Conservation (phyloP, 1,284 basidiomycete species). For the Exobasidium cylindrosporum region DNA sequence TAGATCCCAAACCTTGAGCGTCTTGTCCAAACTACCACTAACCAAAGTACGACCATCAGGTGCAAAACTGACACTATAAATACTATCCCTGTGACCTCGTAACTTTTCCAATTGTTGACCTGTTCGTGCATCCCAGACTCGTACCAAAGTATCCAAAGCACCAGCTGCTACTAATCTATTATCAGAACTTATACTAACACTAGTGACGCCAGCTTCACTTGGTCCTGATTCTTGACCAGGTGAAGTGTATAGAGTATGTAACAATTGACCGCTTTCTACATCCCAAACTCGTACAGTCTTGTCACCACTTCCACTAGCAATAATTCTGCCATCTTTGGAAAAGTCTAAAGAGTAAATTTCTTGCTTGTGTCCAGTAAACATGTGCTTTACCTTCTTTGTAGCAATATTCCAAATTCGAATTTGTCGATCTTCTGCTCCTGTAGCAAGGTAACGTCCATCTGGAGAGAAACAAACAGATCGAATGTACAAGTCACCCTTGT, state of each 20-base stretch:
- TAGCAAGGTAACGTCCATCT: conserved; percentile 50
- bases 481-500: conserved; percentile 52
- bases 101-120: conserved; percentile 72
- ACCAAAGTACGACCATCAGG: conserved; percentile 75
- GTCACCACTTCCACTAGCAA: conserved; percentile 86
- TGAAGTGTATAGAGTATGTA: conserved; percentile 51
- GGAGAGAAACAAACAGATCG: conserved; percentile 53
- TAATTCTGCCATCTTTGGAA: conserved; percentile 72
- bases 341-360: conserved; percentile 87
- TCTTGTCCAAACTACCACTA: conserved; percentile 80
- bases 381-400: conserved; percentile 62
- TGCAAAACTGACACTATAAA: conserved; percentile 80
- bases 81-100: conserved; percentile 76
- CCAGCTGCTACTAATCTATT: conserved; percentile 78
- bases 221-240: conserved; percentile 59
- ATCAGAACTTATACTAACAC: conserved; percentile 76
- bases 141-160: conserved; percentile 75
- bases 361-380: conserved; percentile 80
- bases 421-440: conserved; percentile 52
- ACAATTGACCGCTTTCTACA: conserved; percentile 62
- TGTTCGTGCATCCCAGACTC: conserved; percentile 78
- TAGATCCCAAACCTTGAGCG: conserved; percentile 83
- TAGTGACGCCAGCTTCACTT: conserved; percentile 70
- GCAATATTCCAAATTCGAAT: conserved; percentile 71
- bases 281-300: conserved; percentile 88